These are phyloP conservation scores for Yarrowia bubula DNA, from an alignment of 805 yeast genomes.

Conservation along the genomic window DNA sequence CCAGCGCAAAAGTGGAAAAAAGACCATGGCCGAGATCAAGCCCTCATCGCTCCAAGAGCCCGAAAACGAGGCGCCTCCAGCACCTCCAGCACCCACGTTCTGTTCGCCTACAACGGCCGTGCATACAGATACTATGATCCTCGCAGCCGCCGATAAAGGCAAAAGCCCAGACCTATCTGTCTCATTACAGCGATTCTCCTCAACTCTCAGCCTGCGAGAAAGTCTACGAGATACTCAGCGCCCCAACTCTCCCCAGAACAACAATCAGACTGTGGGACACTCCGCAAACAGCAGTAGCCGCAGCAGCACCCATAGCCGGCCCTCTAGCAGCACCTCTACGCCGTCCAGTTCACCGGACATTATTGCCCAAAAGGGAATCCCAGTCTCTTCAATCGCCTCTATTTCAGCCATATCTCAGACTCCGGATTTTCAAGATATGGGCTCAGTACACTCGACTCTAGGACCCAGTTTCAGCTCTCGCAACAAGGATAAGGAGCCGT, in stretches of 20 bases:
- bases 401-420: slow-evolving; percentile 16
- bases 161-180: slow-evolving; percentile 11
- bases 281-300: neutral
- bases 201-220: neutral
- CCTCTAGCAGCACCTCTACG: neutral
- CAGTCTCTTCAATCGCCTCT: slow-evolving; percentile 19
- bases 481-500: slow-evolving; percentile 6
- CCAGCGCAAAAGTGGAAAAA: slow-evolving; percentile 12
- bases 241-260: neutral
- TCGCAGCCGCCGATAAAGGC: slow-evolving; percentile 6
- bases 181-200: slow-evolving; percentile 12
- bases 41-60: neutral
- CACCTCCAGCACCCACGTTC: neutral
- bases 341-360: slow-evolving; percentile 16
- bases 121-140: slow-evolving; percentile 7
- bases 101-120: slow-evolving; percentile 19
- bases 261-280: neutral
- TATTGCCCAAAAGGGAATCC: slow-evolving; percentile 22
- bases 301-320: slow-evolving; percentile 1
- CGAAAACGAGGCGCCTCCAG: neutral
- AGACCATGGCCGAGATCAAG: neutral
- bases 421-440: slow-evolving; percentile 21
- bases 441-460: slow-evolving; percentile 8
- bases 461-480: slow-evolving; percentile 1
- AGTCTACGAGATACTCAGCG: neutral